Conservation (phyloP, 805 yeast species). For the Sungouiella blattae region DNA sequence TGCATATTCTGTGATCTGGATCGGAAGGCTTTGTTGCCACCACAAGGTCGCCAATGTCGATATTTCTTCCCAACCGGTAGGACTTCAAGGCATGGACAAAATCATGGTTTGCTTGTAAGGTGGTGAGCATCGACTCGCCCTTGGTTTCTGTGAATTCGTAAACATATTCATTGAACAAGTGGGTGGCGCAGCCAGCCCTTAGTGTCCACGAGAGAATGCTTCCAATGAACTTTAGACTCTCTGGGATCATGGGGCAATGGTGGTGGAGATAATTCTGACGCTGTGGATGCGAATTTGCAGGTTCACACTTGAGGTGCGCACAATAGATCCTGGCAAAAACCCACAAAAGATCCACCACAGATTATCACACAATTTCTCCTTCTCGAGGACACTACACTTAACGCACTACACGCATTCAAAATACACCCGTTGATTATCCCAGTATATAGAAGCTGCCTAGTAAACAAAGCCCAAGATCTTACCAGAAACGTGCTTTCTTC, state of each 20-base stretch:
- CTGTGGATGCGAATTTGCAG: neutral
- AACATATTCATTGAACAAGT: constrained; percentile 61
- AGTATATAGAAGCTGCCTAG: constrained; percentile 40
- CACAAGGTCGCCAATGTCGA: constrained; percentile 79
- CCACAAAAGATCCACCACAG: too few relatives aligned
- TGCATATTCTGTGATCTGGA: constrained; percentile 82
- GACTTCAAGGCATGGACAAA: constrained; percentile 73
- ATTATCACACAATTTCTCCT: too few relatives aligned
- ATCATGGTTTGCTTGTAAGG: constrained; percentile 70
- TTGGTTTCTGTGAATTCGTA: constrained; percentile 77
- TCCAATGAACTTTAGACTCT: constrained; percentile 24
- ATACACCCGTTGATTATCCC: constrained; percentile 5
- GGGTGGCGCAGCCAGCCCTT: constrained; percentile 61
- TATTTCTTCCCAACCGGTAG: constrained; percentile 58
- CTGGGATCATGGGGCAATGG: constrained; percentile 5
- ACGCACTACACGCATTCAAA: too few relatives aligned
- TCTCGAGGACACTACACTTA: too few relatives aligned
- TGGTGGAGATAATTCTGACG: neutral
- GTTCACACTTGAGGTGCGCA: too few relatives aligned
- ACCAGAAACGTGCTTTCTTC: constrained; percentile 99
- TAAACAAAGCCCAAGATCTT: constrained; percentile 97
- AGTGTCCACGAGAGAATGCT: constrained; percentile 48
- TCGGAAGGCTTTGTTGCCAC: constrained; percentile 89
- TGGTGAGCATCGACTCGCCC: constrained; percentile 96
- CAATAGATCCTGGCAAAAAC: too few relatives aligned